Conservation (phyloP, 2,329 filamentous ascomycete genomes). For the Fusarium sororula region DNA sequence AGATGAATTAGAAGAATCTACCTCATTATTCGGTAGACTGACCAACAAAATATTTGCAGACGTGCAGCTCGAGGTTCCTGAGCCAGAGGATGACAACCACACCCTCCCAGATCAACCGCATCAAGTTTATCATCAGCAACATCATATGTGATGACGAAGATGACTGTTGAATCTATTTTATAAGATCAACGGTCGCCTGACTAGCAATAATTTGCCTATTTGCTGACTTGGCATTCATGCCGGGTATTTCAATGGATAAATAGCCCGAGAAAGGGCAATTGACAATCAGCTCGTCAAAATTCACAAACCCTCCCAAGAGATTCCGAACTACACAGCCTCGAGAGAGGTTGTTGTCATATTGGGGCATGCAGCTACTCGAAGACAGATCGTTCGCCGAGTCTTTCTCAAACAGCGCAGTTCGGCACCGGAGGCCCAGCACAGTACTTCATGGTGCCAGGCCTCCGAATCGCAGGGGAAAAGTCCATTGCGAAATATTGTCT, state of each 20-base stretch:
- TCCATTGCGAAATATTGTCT: no score
- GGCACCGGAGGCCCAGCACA: background rate
- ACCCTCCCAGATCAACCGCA: background rate
- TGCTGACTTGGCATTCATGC: constrained; percentile 5
- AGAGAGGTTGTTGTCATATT: background rate
- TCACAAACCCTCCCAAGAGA: background rate
- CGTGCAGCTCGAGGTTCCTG: constrained; percentile 6
- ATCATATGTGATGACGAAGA: background rate
- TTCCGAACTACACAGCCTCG: background rate
- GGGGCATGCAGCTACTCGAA: background rate
- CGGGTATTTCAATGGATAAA: background rate
- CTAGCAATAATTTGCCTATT: background rate
- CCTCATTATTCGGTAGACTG: background rate
- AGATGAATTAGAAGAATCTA: background rate
- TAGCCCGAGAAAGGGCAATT: background rate
- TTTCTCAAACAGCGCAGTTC: background rate
- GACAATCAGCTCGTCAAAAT: background rate
- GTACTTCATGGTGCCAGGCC: background rate
- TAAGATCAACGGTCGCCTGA: constrained; percentile 28
- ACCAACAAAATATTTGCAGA: background rate
- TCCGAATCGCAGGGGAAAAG: no score
- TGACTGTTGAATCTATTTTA: background rate
- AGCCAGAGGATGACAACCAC: constrained; percentile 9
- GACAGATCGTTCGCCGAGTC: background rate
- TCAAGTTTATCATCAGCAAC: background rate